Evolutionary conservation across 176 grass and related monocot genomes (phyloP).

Genomic region (Stipa capillata): DNA sequence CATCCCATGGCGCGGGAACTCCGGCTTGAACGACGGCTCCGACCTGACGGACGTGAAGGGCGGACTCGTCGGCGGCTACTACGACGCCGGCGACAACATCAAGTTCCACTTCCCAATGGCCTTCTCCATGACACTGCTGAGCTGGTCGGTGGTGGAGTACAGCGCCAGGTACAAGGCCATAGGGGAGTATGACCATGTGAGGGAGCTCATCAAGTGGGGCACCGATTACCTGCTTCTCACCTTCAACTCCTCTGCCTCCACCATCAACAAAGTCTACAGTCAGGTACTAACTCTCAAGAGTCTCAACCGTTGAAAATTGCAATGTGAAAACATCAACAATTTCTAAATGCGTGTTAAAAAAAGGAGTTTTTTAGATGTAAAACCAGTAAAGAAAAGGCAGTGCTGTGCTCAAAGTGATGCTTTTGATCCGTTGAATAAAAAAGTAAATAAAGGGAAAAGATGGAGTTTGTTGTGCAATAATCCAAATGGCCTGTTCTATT

Average conservation of each 20-base stretch:
- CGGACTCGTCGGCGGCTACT: slow-evolving; percentile 86
- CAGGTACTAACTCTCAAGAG: slow-evolving; percentile 41
- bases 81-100: slow-evolving; percentile 96
- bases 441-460: neutral
- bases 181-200: slow-evolving; percentile 82
- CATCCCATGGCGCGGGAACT: slow-evolving; percentile 69
- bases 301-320: neutral
- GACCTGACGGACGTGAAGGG: slow-evolving; percentile 53
- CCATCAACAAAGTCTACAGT: slow-evolving; percentile 63
- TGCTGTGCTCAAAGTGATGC: neutral
- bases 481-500: neutral
- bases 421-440: neutral
- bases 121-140: slow-evolving; percentile 92
- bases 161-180: slow-evolving; percentile 83
- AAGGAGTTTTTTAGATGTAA: neutral
- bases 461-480: neutral
- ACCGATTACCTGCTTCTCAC: slow-evolving; percentile 85
- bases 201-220: slow-evolving; percentile 94
- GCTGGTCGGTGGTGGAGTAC: slow-evolving; percentile 97
- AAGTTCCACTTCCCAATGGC: slow-evolving; percentile 99
- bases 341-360: neutral
- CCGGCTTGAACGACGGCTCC: slow-evolving; percentile 59
- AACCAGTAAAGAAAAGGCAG: neutral
- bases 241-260: slow-evolving; percentile 80
- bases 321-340: neutral